These are phyloP conservation scores for Diutina pseudorugosa DNA, from an alignment of 1,139 yeast species.

Conservation along the genomic window DNA sequence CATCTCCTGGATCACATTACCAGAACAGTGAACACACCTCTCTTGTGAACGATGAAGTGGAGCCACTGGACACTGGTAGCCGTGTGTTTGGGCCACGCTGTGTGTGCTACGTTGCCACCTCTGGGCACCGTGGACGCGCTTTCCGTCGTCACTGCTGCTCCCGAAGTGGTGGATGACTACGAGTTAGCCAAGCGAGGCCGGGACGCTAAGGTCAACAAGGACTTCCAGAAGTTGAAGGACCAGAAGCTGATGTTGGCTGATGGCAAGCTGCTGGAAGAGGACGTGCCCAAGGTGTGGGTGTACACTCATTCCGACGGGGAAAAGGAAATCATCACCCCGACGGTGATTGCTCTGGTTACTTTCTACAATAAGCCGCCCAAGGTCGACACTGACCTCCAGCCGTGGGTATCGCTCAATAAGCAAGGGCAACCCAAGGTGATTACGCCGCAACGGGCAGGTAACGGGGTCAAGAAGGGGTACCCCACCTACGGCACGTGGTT, in stretches of 20 bases:
- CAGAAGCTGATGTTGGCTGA: slow-evolving; percentile 5
- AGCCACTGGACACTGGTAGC: background rate
- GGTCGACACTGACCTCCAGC: slow-evolving; percentile 55
- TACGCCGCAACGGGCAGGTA: slow-evolving; percentile 61
- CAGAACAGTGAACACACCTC: no score
- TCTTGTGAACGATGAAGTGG: background rate
- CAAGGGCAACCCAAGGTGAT: slow-evolving; percentile 77
- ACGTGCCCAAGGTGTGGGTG: slow-evolving; percentile 45
- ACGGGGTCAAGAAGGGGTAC: slow-evolving; percentile 47
- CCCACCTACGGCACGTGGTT: slow-evolving; percentile 75
- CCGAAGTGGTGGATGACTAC: background rate
- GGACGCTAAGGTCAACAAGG: slow-evolving; percentile 18
- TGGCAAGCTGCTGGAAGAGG: slow-evolving; percentile 7
- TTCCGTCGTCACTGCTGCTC: background rate
- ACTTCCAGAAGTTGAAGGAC: slow-evolving; percentile 23
- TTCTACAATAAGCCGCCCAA: slow-evolving; percentile 62
- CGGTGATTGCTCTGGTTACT: slow-evolving; percentile 72
- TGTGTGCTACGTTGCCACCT: background rate
- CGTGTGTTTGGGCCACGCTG: background rate
- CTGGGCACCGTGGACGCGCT: background rate
- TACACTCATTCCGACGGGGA: slow-evolving; percentile 51
- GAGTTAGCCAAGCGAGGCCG: background rate
- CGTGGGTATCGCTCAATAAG: slow-evolving; percentile 72
- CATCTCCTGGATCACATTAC: background rate
- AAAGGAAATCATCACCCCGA: slow-evolving; percentile 63